Base-by-base conservation (phyloP, 1,139 yeast species). In the Taphrina sp. region DNA sequence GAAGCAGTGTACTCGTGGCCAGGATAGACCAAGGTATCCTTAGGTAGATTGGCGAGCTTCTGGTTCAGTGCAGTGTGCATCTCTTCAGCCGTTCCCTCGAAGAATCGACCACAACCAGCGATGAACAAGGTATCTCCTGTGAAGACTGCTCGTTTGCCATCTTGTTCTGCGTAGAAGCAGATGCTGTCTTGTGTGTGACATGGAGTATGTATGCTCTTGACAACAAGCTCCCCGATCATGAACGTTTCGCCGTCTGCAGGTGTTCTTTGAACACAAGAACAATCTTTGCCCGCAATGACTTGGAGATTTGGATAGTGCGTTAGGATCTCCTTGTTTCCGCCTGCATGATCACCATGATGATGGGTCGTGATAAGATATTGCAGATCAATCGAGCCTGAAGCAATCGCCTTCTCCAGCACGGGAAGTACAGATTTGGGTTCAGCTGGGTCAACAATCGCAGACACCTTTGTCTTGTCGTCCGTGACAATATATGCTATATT, bases 81-180 rank as follows among this genome's bases (percentile, higher is more conserved):
- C 67, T 92, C 84, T 29, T 70, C 72, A 0, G 92, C 90, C 12
- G 78, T 75, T 14, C 65, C 99, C 71, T 92, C 99, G 67, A 92
- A 92, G 70, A 92, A 92, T 52, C 97, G 76, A 7, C 99, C 99
- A 68, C 97, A 90, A 1, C 99, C 99, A 51, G 94, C 88, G 52
- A 79, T 86, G 71, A 92, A 94, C 52, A 92, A 74, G 0, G 98
- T 92, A 69, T 92, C 99, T 7, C 99, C 99, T 0, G 97, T 88
- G 70, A 92, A 88, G 1, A 92, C 90, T 1, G 84, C 92, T 61
- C 74, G 76, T 62, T 89, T 80, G 31, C 74, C 75, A 1, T 88
- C 80, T 33, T 71, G 70, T 53, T 74, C 74, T 0, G 80, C 87
- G 64, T 71, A 85, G 70, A 88, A 92, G 67, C 97, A 90, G 58